Evolutionary conservation across 257 asterid species (phyloP).

Genomic region (Orobanche coerulescens): DNA sequence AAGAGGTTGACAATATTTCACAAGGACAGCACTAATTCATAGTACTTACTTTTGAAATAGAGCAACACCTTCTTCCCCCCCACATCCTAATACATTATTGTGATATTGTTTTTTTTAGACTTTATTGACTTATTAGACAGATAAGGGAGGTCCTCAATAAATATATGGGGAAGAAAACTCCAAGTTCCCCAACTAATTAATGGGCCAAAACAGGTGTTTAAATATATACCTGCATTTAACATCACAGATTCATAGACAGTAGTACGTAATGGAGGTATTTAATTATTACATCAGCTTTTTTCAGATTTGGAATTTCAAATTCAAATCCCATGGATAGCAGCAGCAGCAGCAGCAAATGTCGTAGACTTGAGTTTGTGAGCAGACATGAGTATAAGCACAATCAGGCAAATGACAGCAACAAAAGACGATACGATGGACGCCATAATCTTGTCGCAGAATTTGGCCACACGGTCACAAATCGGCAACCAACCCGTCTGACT

Average conservation of each 20-base stretch:
- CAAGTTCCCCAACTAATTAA: not conserved
- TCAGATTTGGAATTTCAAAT: no score
- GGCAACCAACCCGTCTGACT: conserved; percentile 26
- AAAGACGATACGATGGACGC: conserved; percentile 26
- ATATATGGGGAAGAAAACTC: not conserved
- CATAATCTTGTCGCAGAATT: conserved; percentile 28
- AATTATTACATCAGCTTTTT: no score
- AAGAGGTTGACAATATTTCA: no score
- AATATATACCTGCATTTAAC: not conserved
- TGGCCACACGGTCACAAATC: conserved; percentile 29
- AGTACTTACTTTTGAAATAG: no score
- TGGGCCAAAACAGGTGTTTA: no score
- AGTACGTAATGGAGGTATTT: no score
- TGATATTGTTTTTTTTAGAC: no score
- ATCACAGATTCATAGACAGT: no score
- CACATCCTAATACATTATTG: no score
- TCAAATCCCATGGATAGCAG: not conserved
- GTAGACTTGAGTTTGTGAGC: conserved; percentile 35
- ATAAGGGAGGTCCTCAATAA: not conserved
- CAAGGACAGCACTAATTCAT: no score
- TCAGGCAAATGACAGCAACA: conserved; percentile 28
- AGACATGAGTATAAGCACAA: conserved; percentile 29
- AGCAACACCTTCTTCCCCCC: no score
- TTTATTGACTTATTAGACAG: not conserved
- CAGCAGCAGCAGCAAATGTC: not conserved